Percentiles rank a stretch among this genome's conserved stretches.
phyloP scores from a whole-genome alignment of 129 eudicot species.

The Silybum marianum region DNA sequence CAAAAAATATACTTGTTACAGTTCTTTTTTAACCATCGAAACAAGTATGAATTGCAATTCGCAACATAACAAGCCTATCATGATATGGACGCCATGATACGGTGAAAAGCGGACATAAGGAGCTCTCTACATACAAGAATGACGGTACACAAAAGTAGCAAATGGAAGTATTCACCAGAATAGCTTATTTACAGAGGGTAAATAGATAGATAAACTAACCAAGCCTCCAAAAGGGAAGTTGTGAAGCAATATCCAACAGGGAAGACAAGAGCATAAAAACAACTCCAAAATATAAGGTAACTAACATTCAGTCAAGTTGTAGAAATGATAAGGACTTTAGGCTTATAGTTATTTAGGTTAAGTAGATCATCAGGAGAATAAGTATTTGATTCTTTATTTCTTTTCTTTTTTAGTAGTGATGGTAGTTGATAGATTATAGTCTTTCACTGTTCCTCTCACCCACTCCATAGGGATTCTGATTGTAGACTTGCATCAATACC shows the following conservation, averaged over 20 bases:
- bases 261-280: background rate
- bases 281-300: background rate
- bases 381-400: background rate
- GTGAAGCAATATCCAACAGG: background rate
- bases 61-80: too few species aligned
- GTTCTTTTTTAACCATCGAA: too few species aligned
- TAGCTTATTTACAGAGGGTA: background rate
- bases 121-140: background rate
- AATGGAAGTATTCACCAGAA: background rate
- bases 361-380: too few species aligned
- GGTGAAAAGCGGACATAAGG: background rate
- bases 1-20: too few species aligned
- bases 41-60: too few species aligned
- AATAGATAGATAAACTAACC: background rate
- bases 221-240: background rate
- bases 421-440: background rate
- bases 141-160: background rate
- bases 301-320: background rate
- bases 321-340: background rate
- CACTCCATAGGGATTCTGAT: background rate
- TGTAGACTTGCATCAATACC: slow-evolving; percentile 14
- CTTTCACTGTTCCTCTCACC: background rate
- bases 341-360: background rate
- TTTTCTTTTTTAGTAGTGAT: background rate
- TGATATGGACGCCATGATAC: background rate